phyloP scores from a whole-genome alignment of 2,329 filamentous ascomycete genomes.

The Myrmaecium sp. region DNA sequence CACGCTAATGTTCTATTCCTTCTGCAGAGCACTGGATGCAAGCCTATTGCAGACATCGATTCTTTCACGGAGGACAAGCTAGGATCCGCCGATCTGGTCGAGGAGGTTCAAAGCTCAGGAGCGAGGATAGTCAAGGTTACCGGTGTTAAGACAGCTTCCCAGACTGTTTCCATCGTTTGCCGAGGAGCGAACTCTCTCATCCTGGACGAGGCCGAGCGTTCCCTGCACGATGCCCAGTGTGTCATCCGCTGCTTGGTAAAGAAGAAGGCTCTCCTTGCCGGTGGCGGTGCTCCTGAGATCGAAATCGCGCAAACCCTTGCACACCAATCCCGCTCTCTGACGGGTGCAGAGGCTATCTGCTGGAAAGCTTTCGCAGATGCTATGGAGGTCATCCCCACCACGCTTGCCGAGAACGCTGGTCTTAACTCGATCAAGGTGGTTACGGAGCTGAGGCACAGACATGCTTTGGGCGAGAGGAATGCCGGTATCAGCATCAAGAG shows the following conservation, averaged over 20 bases:
- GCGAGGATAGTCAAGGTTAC: conserved; percentile 90
- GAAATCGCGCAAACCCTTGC: conserved; percentile 81
- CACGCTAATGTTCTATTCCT: conserved; percentile 5
- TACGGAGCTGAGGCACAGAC: conserved; percentile 82
- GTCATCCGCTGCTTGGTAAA: conserved; percentile 95
- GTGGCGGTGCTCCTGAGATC: conserved; percentile 90
- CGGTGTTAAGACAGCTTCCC: conserved; percentile 64
- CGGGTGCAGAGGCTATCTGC: conserved; percentile 91
- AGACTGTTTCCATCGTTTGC: conserved; percentile 88
- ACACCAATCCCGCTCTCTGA: conserved; percentile 64
- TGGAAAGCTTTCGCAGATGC: conserved; percentile 98
- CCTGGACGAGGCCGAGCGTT: conserved; percentile 91
- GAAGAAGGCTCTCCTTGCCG: conserved; percentile 97
- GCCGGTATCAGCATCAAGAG: conserved; percentile 97
- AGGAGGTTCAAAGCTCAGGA: conserved; percentile 76
- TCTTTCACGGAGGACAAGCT: conserved; percentile 98
- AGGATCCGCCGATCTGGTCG: conserved; percentile 79
- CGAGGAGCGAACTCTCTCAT: conserved; percentile 89
- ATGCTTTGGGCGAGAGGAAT: conserved; percentile 88
- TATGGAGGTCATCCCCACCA: conserved; percentile 92
- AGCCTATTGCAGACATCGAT: conserved; percentile 95
- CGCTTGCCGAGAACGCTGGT: conserved; percentile 90
- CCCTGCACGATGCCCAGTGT: conserved; percentile 90
- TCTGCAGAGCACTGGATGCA: conserved; percentile 86
- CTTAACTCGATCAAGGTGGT: conserved; percentile 98